Percentiles rank a stretch among this genome's conserved stretches.
Conservation (phyloP, 768 basidiomycete species). For the Kwoniella mangroviensis region DNA sequence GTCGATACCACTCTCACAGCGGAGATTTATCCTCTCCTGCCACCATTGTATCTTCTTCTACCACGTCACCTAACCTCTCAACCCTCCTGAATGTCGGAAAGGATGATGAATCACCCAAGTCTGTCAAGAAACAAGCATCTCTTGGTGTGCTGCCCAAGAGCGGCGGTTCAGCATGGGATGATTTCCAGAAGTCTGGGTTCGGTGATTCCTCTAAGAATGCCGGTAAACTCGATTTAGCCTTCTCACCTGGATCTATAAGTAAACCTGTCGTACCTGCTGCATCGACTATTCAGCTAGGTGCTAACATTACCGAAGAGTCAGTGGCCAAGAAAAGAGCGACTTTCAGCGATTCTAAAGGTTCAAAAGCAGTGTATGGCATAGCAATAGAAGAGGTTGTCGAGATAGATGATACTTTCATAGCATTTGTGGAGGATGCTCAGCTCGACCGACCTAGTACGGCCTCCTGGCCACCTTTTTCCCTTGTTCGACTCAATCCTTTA, state of each 20-base stretch:
- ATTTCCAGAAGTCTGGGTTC: slow-evolving; percentile 40
- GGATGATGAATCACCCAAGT: slow-evolving; percentile 2
- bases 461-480: slow-evolving; percentile 35
- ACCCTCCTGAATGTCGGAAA: neutral
- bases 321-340: slow-evolving; percentile 5
- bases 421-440: slow-evolving; percentile 40
- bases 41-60: neutral
- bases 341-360: neutral
- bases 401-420: slow-evolving; percentile 39
- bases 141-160: neutral
- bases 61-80: neutral
- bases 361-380: slow-evolving; percentile 1
- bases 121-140: slow-evolving; percentile 13
- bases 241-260: slow-evolving; percentile 3
- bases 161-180: slow-evolving; percentile 31
- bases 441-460: slow-evolving; percentile 17
- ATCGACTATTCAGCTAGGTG: neutral
- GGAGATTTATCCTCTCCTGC: neutral
- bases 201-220: slow-evolving; percentile 22
- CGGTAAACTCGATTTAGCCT: slow-evolving; percentile 13
- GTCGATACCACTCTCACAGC: slow-evolving; percentile 10
- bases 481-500: slow-evolving; percentile 28
- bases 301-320: neutral
- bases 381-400: slow-evolving; percentile 26
- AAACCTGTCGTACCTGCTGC: neutral